Evolutionary conservation across 2,329 filamentous ascomycete species (phyloP), one percentile per base, ranked within the genome.

Genomic region (Pseudopyrenochaeta lycopersici): DNA sequence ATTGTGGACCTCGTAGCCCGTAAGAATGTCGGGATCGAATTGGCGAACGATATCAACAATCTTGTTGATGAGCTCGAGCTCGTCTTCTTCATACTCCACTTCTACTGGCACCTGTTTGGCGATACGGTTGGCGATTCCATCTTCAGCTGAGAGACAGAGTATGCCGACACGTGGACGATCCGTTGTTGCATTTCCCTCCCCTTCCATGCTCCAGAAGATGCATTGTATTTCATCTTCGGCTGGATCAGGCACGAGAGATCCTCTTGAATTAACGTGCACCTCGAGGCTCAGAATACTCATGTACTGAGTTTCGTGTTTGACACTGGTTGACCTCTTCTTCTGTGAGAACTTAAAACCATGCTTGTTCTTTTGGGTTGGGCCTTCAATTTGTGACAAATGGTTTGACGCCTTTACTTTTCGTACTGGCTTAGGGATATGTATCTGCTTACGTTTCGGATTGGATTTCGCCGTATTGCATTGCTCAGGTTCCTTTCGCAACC

Each of bases 281-380:
- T 99, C 95, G 6, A 99, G 77, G 62, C 92, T 96, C 91, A 99
- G 93, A 15, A 90, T 92, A 63, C 91, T 97, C 95, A 99, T 98
- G 73, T 97, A 96, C 64, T 95, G 90, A 2, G 87, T 88, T 73
- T 96, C 91, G 62, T 94, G 90, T 67, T 91, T 86, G 15, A 96
- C 87, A 62, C 88, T 92, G 0, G 88, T 90, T 1, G 88, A 88
- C 62, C 87, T 86, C 56, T 84, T 83, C 68, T 88, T 90, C 63
- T 93, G 92, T 0, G 90, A 92, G 72, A 90, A 96, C 71, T 93
- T 95, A 80, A 93, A 94, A 0, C 90, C 91, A 70, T 94, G 83
- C 56, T 86, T 88, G 66, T 91, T 90, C 70, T 84, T 90, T 46
- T 94, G 93, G 0, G 94, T 97, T 0, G 92, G 88, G 0, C 90